Evolutionary conservation across 306 rosid genomes (phyloP).

Genomic region (Rubus parviflorus): DNA sequence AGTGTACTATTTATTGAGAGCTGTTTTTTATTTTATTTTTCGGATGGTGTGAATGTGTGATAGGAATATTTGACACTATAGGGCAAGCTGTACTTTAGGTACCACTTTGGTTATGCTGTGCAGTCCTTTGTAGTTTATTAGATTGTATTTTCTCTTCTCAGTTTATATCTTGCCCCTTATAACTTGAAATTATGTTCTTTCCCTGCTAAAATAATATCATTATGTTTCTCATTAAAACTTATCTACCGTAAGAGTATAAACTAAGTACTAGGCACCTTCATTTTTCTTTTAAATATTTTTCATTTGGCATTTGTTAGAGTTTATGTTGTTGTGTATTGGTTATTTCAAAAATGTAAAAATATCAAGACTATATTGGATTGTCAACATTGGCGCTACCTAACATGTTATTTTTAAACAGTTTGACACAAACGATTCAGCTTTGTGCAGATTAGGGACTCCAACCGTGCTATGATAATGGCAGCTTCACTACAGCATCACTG

Average conservation of each 20-base stretch:
- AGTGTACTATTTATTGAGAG: background rate
- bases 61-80: background rate
- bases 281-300: background rate
- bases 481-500: conserved; percentile 75
- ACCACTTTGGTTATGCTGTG: background rate
- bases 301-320: background rate
- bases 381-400: background rate
- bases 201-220: background rate
- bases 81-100: background rate
- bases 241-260: background rate
- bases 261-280: background rate
- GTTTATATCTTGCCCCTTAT: background rate
- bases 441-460: conserved; percentile 92
- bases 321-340: background rate
- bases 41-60: background rate
- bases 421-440: conserved; percentile 22
- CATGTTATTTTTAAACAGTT: background rate
- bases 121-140: background rate
- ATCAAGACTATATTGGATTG: background rate
- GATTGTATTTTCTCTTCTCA: background rate
- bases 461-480: conserved; percentile 89
- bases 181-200: background rate
- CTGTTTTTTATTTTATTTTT: too few species aligned
- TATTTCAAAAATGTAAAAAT: background rate
- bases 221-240: background rate